Evolutionary conservation across 352 stramenopile species (phyloP), one percentile per base, ranked within the genome.

Genomic region (Phytophthora pini): DNA sequence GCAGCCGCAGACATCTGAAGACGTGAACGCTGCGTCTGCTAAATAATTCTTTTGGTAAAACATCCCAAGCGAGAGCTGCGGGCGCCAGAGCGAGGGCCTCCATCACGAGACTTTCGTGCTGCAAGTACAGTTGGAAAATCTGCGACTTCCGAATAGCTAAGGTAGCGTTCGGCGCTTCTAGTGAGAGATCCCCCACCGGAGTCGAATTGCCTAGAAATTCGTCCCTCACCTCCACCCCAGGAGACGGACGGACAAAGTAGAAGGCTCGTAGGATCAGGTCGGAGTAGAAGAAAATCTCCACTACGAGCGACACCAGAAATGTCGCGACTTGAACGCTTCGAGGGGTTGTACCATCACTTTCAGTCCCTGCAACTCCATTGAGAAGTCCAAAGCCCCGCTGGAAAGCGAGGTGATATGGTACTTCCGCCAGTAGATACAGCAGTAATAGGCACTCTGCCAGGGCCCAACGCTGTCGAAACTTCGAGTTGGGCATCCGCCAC

Each of bases 261-360:
- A 70, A 52, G 1, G 69, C 65, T 1, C 78, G 75, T 3, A 92
- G 70, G 22, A 65, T 71, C 20, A 86, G 59, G 31, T 92, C 82
- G 0, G 57, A 46, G 20, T 84, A 80, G 57, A 90, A 92, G 55
- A 92, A 90, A 0, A 80, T 27, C 54, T 92, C 84, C 5, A 89
- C 56, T 0, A 70, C n/a, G 1, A 83, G 8, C 2, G 72, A 52
- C 2, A 68, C 27, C 7, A 68, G 48, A 48, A 88, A 92, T 24
- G 59, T 58, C 3, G 67, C 27, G 17, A 72, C 13, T 47, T 90
- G 80, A 34, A 88, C 52, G 7, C 31, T 46, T 13, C 67, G 49
- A 5, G 78, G 72, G 12, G 84, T 80, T 0, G 78, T 73, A 5
- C 70, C 77, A 22, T 68, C 58, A 8, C 52, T 60, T 4, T 54